phyloP scores from a whole-genome alignment of 164 flowering plant species.

The Hamamelis virginiana region DNA sequence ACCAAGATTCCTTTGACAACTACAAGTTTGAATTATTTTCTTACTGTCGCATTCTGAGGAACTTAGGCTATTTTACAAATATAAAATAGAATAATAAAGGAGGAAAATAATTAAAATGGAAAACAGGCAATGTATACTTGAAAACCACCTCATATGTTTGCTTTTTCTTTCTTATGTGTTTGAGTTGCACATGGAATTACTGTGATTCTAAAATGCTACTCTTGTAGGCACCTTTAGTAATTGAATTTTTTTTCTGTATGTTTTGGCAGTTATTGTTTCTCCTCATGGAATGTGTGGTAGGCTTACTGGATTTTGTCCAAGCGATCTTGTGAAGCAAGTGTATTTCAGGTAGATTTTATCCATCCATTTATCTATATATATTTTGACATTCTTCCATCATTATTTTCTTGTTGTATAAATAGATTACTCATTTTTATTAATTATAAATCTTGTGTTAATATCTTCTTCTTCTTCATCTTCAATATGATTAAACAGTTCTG shows the following conservation, averaged over 20 bases:
- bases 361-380: background rate
- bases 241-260: slow-evolving; percentile 1
- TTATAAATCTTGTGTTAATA: background rate
- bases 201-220: background rate
- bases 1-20: too few relatives aligned
- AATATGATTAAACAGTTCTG: slow-evolving; percentile 43
- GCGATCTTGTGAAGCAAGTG: slow-evolving; percentile 91
- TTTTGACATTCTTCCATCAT: background rate
- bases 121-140: too few relatives aligned
- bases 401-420: background rate
- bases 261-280: slow-evolving; percentile 75
- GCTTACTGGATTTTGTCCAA: slow-evolving; percentile 82
- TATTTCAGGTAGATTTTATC: slow-evolving; percentile 52
- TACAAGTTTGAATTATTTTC: too few relatives aligned
- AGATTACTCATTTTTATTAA: background rate
- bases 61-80: too few relatives aligned
- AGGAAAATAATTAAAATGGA: too few relatives aligned
- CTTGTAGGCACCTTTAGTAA: background rate
- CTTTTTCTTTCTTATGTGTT: too few relatives aligned
- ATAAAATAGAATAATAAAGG: too few relatives aligned
- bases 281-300: slow-evolving; percentile 96
- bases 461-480: slow-evolving; percentile 9
- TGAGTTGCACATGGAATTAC: too few relatives aligned
- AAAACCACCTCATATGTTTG: too few relatives aligned
- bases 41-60: too few relatives aligned